These are phyloP conservation scores for Fraxinus pennsylvanica DNA, from an alignment of 257 asterid species.

Conservation along the genomic window DNA sequence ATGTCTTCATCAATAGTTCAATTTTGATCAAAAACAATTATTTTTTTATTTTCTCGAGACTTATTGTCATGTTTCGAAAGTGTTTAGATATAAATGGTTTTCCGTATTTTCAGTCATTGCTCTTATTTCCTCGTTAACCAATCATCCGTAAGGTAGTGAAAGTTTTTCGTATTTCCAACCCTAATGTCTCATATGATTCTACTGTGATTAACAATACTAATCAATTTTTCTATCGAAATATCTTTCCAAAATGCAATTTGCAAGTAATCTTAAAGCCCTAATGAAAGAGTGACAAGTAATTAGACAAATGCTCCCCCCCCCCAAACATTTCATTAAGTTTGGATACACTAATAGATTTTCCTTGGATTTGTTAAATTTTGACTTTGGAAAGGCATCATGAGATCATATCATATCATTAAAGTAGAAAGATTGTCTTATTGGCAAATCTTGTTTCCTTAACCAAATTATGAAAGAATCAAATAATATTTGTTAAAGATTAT, in stretches of 20 bases:
- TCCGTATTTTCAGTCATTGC: too few species aligned
- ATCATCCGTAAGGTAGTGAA: too few species aligned
- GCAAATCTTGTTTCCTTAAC: slow-evolving; percentile 16
- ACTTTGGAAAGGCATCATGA: slow-evolving; percentile 25
- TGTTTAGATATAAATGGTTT: too few species aligned
- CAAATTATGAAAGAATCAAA: slow-evolving; percentile 24
- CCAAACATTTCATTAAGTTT: slow-evolving; percentile 26
- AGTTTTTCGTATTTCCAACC: too few species aligned
- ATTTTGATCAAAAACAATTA: too few species aligned
- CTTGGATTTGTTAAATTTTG: slow-evolving; percentile 31
- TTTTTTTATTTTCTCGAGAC: not conserved
- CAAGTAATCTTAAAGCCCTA: not conserved
- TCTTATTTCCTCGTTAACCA: too few species aligned
- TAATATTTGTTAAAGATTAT: slow-evolving; percentile 11
- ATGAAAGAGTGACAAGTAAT: not conserved
- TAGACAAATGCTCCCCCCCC: not conserved
- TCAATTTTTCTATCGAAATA: too few species aligned
- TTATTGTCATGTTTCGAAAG: too few species aligned
- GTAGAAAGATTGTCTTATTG: slow-evolving; percentile 32
- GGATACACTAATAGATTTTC: slow-evolving; percentile 35
- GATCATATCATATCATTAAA: slow-evolving; percentile 27
- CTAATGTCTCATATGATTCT: too few species aligned
- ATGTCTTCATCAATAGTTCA: too few species aligned
- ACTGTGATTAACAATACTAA: too few species aligned
- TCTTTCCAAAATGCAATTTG: too few species aligned